Conservation (phyloP, 148 eudicot genomes). For the Fagopyrum tataricum region DNA sequence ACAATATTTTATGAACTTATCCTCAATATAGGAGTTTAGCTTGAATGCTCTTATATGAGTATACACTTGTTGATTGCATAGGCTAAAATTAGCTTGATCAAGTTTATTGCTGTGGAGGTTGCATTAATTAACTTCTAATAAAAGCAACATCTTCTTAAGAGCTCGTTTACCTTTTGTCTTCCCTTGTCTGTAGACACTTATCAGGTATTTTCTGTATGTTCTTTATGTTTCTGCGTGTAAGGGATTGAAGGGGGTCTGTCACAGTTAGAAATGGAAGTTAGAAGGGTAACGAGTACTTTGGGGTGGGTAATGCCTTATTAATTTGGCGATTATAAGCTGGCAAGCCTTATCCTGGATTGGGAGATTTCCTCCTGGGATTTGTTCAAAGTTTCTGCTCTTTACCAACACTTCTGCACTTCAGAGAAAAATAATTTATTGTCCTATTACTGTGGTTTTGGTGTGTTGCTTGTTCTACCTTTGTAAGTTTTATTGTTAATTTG, state of each 20-base stretch:
- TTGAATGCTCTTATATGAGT: not conserved
- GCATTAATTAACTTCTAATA: not conserved
- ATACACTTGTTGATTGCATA: not conserved
- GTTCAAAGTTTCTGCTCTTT: not conserved
- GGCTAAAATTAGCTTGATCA: not conserved
- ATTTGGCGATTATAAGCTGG: slow-evolving; percentile 1
- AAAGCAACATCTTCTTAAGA: not conserved
- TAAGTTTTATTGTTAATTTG: not conserved
- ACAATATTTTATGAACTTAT: not conserved
- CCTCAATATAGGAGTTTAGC: not conserved
- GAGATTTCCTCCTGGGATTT: not conserved
- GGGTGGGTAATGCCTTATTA: not conserved
- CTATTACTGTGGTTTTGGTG: not conserved
- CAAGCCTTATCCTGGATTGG: not conserved
- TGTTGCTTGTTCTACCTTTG: not conserved
- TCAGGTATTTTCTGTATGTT: not conserved
- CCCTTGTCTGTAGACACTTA: not conserved
- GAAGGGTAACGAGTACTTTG: not conserved
- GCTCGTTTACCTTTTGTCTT: not conserved
- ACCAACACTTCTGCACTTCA: not conserved
- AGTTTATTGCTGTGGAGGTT: not conserved
- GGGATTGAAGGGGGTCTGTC: not conserved
- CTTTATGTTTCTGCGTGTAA: not conserved
- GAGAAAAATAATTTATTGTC: not conserved
- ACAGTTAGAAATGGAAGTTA: not conserved